Evolutionary conservation across 1,139 yeast species (phyloP).

Genomic region (Debaryomyces sp.): DNA sequence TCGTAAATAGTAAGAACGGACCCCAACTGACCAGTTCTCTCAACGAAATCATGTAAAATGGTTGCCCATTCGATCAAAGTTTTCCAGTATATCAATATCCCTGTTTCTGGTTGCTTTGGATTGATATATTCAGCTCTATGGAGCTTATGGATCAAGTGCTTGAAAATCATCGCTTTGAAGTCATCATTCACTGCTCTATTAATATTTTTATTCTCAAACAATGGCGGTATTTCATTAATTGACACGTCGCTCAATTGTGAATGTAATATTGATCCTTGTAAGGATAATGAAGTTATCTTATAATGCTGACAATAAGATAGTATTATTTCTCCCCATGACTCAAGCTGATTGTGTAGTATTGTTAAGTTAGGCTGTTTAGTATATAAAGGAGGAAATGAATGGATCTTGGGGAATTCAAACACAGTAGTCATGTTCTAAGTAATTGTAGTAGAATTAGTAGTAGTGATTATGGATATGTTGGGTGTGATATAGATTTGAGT

Average conservation of each 20-base stretch:
- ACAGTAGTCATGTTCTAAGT: conserved; percentile 6
- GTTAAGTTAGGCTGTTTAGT: conserved; percentile 86
- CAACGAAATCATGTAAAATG: conserved; percentile 49
- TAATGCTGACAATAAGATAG: conserved; percentile 62
- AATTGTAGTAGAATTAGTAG: background rate
- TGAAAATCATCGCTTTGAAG: conserved; percentile 57
- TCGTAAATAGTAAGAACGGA: conserved; percentile 84
- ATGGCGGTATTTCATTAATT: conserved; percentile 26
- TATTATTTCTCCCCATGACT: conserved; percentile 46
- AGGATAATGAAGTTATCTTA: conserved; percentile 44
- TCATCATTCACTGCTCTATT: conserved; percentile 57
- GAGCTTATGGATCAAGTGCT: conserved; percentile 56
- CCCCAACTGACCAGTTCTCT: conserved; percentile 78
- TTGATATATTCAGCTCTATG: conserved; percentile 56
- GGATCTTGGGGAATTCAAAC: conserved; percentile 66
- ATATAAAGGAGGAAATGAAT: conserved; percentile 88
- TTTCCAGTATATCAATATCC: conserved; percentile 68
- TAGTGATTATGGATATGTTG: background rate
- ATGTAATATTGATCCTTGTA: conserved; percentile 29
- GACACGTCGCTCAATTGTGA: conserved; percentile 29
- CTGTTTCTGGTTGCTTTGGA: conserved; percentile 42
- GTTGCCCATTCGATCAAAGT: conserved; percentile 79
- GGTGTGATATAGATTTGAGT: background rate
- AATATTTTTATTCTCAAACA: conserved; percentile 54
- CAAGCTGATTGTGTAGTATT: conserved; percentile 72